Evolutionary conservation across 2,329 filamentous ascomycete genomes (phyloP).

Genomic region (Clonostachys rosea): DNA sequence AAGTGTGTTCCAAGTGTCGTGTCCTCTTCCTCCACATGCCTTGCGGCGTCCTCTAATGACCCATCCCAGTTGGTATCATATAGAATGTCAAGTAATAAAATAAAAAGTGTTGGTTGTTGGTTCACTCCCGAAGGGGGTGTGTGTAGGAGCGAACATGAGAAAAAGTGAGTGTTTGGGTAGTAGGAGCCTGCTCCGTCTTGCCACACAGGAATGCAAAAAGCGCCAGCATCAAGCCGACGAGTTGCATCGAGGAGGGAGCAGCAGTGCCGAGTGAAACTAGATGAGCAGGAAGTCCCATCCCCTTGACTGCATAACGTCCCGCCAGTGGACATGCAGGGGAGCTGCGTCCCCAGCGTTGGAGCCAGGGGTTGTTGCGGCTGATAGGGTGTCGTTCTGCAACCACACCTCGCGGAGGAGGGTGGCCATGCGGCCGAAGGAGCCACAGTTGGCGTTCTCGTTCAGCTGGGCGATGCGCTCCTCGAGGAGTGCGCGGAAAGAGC

Average conservation of each 20-base stretch:
- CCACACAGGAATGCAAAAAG: too few species aligned
- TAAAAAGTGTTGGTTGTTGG: constrained; percentile 8
- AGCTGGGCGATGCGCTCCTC: constrained; percentile 69
- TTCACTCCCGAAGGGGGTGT: too few species aligned
- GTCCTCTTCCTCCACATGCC: constrained; percentile 20
- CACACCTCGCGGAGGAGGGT: constrained; percentile 80
- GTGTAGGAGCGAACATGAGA: too few species aligned
- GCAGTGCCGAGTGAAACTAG: constrained; percentile 32
- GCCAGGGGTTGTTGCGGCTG: constrained; percentile 25
- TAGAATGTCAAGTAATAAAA: constrained; percentile 7
- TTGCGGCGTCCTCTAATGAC: constrained; percentile 33
- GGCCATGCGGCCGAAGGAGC: constrained; percentile 80
- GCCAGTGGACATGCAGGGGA: constrained; percentile 79
- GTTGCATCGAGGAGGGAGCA: constrained; percentile 3
- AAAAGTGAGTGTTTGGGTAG: too few species aligned
- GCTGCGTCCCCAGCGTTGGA: constrained; percentile 27
- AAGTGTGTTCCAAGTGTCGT: constrained; percentile 22
- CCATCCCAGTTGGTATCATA: constrained; percentile 26
- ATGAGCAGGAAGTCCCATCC: constrained; percentile 92
- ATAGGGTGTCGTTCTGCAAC: constrained; percentile 64
- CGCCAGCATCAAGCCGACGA: not conserved
- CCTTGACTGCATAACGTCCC: constrained; percentile 88
- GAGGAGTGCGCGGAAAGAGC: constrained; percentile 74
- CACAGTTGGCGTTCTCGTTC: constrained; percentile 72
- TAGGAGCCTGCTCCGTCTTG: too few species aligned